A percentile compares a stretch with the other conserved stretches of the same genome.
phyloP scores from a whole-genome alignment of 495 filamentous ascomycete genomes.

The Neurospora sp. region DNA sequence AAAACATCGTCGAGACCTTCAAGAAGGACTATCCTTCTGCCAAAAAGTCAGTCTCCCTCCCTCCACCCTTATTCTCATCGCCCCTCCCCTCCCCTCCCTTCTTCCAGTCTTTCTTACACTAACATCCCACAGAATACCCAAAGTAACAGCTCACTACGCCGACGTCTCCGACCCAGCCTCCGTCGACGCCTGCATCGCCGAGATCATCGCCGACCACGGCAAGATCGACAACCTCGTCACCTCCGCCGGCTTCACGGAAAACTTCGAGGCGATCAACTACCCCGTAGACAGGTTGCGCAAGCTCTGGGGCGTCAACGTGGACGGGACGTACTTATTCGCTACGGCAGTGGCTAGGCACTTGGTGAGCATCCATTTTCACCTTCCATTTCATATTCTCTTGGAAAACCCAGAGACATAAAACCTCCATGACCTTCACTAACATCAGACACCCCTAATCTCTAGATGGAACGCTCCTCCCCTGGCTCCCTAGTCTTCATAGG shows the following conservation, averaged over 20 bases:
- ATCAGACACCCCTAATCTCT: too few species aligned
- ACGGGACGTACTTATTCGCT: slow-evolving; percentile 88
- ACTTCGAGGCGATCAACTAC: slow-evolving; percentile 83
- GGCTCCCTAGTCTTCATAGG: slow-evolving; percentile 93
- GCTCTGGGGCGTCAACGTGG: slow-evolving; percentile 88
- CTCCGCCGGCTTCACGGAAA: slow-evolving; percentile 92
- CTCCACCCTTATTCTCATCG: too few species aligned
- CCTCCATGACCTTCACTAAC: too few species aligned
- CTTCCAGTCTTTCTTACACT: too few species aligned
- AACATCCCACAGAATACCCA: slow-evolving; percentile 49
- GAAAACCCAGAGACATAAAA: too few species aligned
- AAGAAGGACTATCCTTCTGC: slow-evolving; percentile 65
- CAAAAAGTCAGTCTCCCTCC: slow-evolving; percentile 31
- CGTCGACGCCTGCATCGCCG: slow-evolving; percentile 59
- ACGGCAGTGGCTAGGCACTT: slow-evolving; percentile 78
- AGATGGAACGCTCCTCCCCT: slow-evolving; percentile 61
- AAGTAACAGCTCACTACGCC: slow-evolving; percentile 78
- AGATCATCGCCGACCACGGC: slow-evolving; percentile 60
- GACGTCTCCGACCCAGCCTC: slow-evolving; percentile 75
- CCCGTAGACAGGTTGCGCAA: slow-evolving; percentile 82
- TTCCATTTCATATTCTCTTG: too few species aligned
- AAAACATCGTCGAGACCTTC: slow-evolving; percentile 62
- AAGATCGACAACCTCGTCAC: slow-evolving; percentile 88
- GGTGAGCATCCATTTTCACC: too few species aligned
- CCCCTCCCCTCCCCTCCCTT: too few species aligned